Evolutionary conservation across 2,329 filamentous ascomycete genomes (phyloP), one percentile per base, ranked within the genome.

Genomic region (Pseudocercospora vitis): DNA sequence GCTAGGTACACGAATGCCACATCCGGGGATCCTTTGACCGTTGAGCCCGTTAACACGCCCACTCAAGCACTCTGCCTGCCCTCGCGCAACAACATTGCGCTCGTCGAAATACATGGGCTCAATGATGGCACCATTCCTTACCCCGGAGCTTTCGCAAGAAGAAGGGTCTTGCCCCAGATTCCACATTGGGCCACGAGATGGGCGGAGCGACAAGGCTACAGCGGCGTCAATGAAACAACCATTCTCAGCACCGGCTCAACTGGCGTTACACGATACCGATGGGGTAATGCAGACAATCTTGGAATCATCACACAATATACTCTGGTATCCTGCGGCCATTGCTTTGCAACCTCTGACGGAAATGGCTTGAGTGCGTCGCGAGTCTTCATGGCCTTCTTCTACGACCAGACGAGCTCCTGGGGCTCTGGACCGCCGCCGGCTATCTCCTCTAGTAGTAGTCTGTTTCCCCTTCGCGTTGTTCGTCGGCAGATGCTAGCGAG

Each of bases 41-140:
- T 65, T n/a, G 50, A 62, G 14, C 60, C 61, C 24, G 59, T 63
- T 24, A 63, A 65, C 14, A 66, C 62, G 3, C 52, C 59, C 9
- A 48, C 51, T 0, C 58, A 65, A 45, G 21, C 56, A 3, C 28
- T 51, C 7, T 67, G 65, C 52, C 48, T 21, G 6, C 57, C 64
- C n/a, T 55, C 59, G 7, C 47, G 63, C 11, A 61, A 46, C 23
- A 57, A 52, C 6, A 68, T 72, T 28, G 74, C 71, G 0, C 63
- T 75, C 14, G 61, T 76, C 44, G 74, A 76, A 44, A 71, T 75
- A 14, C 74, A 78, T 50, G 75, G 74, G 19, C 65, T 65, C 4
- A 58, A 56, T 3, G 75, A 77, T 52, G 59, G 57, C 8, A 70
- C 66, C 0, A 76, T 77, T 26, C 52, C 58, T 0, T 77, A 76